These are phyloP conservation scores for Naganishia albida DNA, from an alignment of 1,284 basidiomycete species.

Conservation along the genomic window DNA sequence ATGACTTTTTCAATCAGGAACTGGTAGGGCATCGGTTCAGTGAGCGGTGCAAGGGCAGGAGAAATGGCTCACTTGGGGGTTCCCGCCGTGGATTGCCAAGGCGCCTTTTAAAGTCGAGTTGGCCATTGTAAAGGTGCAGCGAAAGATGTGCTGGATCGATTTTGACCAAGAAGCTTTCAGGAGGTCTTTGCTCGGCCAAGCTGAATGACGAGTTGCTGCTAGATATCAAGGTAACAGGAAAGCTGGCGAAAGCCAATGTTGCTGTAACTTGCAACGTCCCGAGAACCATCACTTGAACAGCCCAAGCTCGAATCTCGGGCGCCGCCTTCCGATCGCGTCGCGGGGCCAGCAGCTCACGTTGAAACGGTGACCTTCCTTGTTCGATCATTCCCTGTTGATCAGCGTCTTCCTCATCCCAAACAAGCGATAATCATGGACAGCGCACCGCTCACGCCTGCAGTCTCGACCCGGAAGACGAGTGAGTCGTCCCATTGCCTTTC, in stretches of 20 bases:
- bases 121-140: conserved; percentile 17
- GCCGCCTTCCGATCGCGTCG: no score
- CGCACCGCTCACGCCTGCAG: conserved; percentile 7
- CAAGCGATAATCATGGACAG: conserved; percentile 1
- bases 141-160: no score
- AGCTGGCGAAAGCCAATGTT: no score
- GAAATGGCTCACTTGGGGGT: conserved; percentile 69
- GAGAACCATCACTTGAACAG: background rate
- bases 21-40: conserved; percentile 55
- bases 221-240: no score
- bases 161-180: background rate
- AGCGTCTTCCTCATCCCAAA: background rate
- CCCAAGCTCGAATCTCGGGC: no score
- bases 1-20: conserved; percentile 96
- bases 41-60: background rate
- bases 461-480: conserved; percentile 21
- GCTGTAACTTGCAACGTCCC: no score
- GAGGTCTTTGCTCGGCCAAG: no score
- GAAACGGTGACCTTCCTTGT: background rate
- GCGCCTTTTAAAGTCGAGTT: conserved; percentile 42
- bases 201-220: no score
- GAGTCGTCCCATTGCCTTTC: background rate
- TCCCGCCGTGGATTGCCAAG: conserved; percentile 79
- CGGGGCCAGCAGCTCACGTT: no score
- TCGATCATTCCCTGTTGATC: no score